Evolutionary conservation across 2,329 filamentous ascomycete species (phyloP).

Genomic region (Hansfordia pulvinata): DNA sequence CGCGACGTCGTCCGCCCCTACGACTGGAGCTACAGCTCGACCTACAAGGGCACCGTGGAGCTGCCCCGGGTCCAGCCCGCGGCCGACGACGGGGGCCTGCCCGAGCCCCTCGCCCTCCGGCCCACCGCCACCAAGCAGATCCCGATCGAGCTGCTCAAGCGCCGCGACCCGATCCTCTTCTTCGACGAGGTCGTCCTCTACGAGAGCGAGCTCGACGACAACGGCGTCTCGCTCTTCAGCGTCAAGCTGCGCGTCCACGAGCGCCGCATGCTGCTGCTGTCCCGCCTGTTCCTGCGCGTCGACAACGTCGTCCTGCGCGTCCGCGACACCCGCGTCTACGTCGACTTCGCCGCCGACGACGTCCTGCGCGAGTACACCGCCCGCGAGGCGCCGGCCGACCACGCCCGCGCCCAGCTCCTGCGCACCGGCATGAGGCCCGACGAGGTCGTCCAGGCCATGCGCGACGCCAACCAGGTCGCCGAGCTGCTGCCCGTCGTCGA

Average conservation of each 20-base stretch:
- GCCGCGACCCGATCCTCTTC: slow-evolving; percentile 88
- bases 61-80: slow-evolving; percentile 6
- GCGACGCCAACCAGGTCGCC: slow-evolving; percentile 55
- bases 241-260: slow-evolving; percentile 93
- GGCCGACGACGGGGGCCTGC: slow-evolving; percentile 1
- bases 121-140: slow-evolving; percentile 36
- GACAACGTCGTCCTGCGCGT: slow-evolving; percentile 83
- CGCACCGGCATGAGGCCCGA: slow-evolving; percentile 32
- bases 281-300: slow-evolving; percentile 81
- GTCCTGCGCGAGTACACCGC: slow-evolving; percentile 83
- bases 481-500: slow-evolving; percentile 48
- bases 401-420: slow-evolving; percentile 20
- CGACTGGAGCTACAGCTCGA: slow-evolving; percentile 94
- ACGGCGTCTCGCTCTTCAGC: slow-evolving; percentile 81
- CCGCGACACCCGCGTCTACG: slow-evolving; percentile 79
- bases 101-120: slow-evolving; percentile 3
- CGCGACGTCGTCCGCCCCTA: slow-evolving; percentile 91
- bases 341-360: slow-evolving; percentile 69
- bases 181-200: slow-evolving; percentile 94
- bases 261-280: slow-evolving; percentile 69
- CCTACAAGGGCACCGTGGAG: slow-evolving; percentile 62
- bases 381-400: slow-evolving; percentile 71
- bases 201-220: slow-evolving; percentile 95
- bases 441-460: slow-evolving; percentile 53
- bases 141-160: slow-evolving; percentile 73